A percentile compares a stretch with the other conserved stretches of the same genome.
Evolutionary conservation across 805 yeast species (phyloP).

Genomic region (Saccharomycopsis sp.): DNA sequence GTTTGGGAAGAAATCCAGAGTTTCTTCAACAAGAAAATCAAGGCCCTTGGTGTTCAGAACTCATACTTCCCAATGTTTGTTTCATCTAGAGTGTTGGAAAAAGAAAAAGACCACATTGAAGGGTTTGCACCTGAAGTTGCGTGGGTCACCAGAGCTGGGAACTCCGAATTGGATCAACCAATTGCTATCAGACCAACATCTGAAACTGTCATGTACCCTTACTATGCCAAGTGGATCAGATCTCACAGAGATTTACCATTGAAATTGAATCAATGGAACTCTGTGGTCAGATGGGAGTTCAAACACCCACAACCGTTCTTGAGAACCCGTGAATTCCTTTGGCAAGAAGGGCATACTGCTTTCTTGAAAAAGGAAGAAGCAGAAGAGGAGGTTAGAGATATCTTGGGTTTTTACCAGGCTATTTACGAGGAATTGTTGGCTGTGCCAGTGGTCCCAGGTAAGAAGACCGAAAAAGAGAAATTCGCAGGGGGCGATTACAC

Average conservation of each 20-base stretch:
- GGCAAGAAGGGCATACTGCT: slow-evolving; percentile 99
- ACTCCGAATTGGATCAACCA: slow-evolving; percentile 91
- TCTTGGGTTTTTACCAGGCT: slow-evolving; percentile 76
- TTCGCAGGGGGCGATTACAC: slow-evolving; percentile 97
- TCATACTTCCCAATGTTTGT: slow-evolving; percentile 99
- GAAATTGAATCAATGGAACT: slow-evolving; percentile 97
- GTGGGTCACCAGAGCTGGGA: slow-evolving; percentile 97
- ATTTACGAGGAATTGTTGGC: slow-evolving; percentile 89
- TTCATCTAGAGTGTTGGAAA: slow-evolving; percentile 83
- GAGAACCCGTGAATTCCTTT: slow-evolving; percentile 96
- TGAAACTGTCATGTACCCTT: slow-evolving; percentile 99
- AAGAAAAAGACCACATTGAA: slow-evolving; percentile 96
- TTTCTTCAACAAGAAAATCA: slow-evolving; percentile 76
- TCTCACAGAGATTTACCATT: slow-evolving; percentile 97
- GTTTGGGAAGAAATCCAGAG: slow-evolving; percentile 92
- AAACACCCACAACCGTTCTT: slow-evolving; percentile 99
- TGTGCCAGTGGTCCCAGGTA: slow-evolving; percentile 93
- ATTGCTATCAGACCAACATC: slow-evolving; percentile 99
- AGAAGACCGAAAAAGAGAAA: slow-evolving; percentile 93
- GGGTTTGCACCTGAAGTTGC: slow-evolving; percentile 99
- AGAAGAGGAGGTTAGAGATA: slow-evolving; percentile 70
- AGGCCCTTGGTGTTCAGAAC: slow-evolving; percentile 83
- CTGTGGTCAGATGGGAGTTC: slow-evolving; percentile 99
- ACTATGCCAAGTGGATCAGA: slow-evolving; percentile 98
- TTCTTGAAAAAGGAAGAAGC: slow-evolving; percentile 82